Conservation (phyloP, 2,329 filamentous ascomycete species). For the Colletotrichum viniferum region DNA sequence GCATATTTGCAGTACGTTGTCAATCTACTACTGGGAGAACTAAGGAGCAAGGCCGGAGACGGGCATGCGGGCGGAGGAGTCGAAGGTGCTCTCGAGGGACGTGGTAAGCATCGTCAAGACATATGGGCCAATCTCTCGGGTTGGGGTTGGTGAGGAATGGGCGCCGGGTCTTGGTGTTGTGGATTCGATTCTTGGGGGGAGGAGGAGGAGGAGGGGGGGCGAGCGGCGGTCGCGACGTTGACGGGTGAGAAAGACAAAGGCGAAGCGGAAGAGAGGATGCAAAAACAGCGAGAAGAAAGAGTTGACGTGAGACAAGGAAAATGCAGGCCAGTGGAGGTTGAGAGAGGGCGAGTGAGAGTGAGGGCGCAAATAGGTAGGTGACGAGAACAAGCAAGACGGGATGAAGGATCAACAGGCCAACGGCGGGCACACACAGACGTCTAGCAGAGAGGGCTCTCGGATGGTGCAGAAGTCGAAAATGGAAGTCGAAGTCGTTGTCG, state of each 20-base stretch:
- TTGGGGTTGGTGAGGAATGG: slow-evolving; percentile 1
- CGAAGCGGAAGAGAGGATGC: neutral
- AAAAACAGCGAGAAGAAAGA: neutral
- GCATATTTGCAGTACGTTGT: slow-evolving; percentile 50
- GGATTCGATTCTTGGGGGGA: neutral
- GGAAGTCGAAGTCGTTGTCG: neutral
- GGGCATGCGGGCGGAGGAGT: slow-evolving; percentile 21
- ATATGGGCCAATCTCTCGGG: slow-evolving; percentile 19
- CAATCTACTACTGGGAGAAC: slow-evolving; percentile 40
- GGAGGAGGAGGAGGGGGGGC: too few species aligned
- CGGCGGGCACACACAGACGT: neutral
- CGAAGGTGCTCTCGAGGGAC: slow-evolving; percentile 16
- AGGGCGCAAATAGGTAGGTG: neutral
- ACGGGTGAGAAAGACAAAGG: neutral
- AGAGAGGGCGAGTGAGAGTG: neutral
- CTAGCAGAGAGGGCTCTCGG: neutral
- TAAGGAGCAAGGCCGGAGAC: neutral
- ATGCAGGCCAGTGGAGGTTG: neutral
- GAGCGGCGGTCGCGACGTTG: neutral
- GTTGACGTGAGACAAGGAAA: neutral
- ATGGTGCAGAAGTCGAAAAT: neutral
- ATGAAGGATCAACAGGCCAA: neutral
- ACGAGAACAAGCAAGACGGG: neutral
- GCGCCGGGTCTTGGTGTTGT: neutral
- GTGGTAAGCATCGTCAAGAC: slow-evolving; percentile 24